phyloP scores from a whole-genome alignment of 768 basidiomycete species.

The Boletus fagicola region DNA sequence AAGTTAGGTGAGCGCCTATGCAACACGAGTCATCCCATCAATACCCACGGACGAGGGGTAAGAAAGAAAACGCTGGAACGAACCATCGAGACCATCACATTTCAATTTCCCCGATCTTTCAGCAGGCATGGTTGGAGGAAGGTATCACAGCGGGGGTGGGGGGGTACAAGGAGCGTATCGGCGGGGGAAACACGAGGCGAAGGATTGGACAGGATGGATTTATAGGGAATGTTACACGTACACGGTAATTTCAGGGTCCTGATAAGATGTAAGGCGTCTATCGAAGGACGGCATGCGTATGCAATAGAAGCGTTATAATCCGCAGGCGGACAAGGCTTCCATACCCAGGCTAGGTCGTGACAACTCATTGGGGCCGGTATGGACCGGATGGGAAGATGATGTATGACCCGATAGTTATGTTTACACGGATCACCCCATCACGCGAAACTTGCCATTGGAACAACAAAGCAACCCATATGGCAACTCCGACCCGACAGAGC shows the following conservation, averaged over 20 bases:
- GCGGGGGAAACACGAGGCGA: slow-evolving; percentile 27
- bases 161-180: slow-evolving; percentile 21
- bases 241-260: slow-evolving; percentile 36
- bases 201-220: slow-evolving; percentile 22
- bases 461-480: slow-evolving; percentile 12
- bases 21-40: slow-evolving; percentile 16
- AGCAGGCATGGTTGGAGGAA: slow-evolving; percentile 42
- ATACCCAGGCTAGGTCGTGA: slow-evolving; percentile 20
- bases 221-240: slow-evolving; percentile 34
- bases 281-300: slow-evolving; percentile 29
- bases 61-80: slow-evolving; percentile 11
- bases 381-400: slow-evolving; percentile 17
- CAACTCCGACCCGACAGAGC: slow-evolving; percentile 12
- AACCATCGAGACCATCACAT: slow-evolving; percentile 38
- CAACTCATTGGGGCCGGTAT: slow-evolving; percentile 20
- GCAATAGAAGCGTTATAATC: slow-evolving; percentile 30
- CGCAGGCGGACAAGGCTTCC: slow-evolving; percentile 24
- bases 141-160: slow-evolving; percentile 26
- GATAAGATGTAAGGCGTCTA: slow-evolving; percentile 32
- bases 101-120: slow-evolving; percentile 40
- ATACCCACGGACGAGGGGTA: slow-evolving; percentile 2
- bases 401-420: slow-evolving; percentile 18
- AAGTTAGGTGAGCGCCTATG: slow-evolving; percentile 44
- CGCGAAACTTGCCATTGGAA: slow-evolving; percentile 11
- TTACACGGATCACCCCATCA: slow-evolving; percentile 10